Conservation (phyloP, 495 filamentous ascomycete species). For the Neurospora pannonica region DNA sequence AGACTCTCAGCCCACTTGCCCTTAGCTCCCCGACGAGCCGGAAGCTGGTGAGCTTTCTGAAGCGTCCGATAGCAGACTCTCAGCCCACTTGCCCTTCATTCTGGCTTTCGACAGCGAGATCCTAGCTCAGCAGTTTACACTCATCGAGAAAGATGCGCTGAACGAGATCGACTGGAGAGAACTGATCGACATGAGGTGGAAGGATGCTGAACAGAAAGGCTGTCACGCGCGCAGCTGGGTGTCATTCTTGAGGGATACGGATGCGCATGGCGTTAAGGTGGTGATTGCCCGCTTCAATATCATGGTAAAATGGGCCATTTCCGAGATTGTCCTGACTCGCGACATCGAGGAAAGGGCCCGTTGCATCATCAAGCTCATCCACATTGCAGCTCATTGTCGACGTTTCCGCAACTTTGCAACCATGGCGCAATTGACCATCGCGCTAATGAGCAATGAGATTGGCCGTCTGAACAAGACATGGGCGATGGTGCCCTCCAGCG, state of each 20-base stretch:
- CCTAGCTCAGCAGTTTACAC: constrained; percentile 86
- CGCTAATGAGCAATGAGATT: constrained; percentile 75
- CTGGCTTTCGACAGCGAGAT: constrained; percentile 83
- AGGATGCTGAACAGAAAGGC: constrained; percentile 49
- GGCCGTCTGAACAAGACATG: constrained; percentile 71
- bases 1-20: no score
- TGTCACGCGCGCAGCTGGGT: constrained; percentile 73
- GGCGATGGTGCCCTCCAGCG: constrained; percentile 60
- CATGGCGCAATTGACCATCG: constrained; percentile 89
- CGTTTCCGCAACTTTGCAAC: constrained; percentile 91
- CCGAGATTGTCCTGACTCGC: constrained; percentile 79
- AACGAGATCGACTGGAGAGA: constrained; percentile 98
- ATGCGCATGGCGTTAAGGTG: constrained; percentile 84
- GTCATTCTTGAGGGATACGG: constrained; percentile 74
- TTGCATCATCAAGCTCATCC: constrained; percentile 84
- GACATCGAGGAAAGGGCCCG: constrained; percentile 72
- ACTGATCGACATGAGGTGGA: constrained; percentile 89
- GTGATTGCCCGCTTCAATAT: constrained; percentile 95
- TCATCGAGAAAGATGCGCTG: constrained; percentile 93
- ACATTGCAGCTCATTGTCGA: constrained; percentile 78
- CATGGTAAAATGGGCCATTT: constrained; percentile 94
- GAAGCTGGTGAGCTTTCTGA: background rate
- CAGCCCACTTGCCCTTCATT: constrained; percentile 77
- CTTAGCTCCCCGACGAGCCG: no score
- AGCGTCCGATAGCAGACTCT: constrained; percentile 15